Evolutionary conservation across 768 basidiomycete species (phyloP), one percentile per base, ranked within the genome.

Genomic region (Hygrophorus pudorinus): DNA sequence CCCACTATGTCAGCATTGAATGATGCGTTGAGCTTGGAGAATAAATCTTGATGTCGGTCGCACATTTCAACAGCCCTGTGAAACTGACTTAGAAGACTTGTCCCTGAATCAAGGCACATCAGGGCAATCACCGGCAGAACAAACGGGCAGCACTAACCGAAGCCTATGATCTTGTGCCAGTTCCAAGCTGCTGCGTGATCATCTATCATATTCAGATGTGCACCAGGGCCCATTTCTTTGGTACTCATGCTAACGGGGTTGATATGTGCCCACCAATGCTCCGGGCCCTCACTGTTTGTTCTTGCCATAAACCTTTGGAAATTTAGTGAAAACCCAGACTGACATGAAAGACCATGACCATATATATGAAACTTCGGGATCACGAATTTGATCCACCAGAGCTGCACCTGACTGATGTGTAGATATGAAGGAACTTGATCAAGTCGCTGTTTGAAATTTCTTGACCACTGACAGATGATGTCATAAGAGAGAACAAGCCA

Each of bases 401-500:
- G 12, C 45, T 8, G 4, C 2, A 4, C 13, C 7, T n/a, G 36
- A 21, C 18, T 39, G 49, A n/a, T n/a, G n/a, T n/a, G n/a, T n/a
- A n/a, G n/a, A n/a, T 12, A 49, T 46, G 30, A 1, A 11, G 46
- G 49, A 13, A 50, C 37, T n/a, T 20, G 29, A 7, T 13, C 5
- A 12, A 46, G 28, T 8, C 46, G 34, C 10, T 6, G 9, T 11
- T 13, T 5, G 37, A 48, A 34, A 24, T 48, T 49, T 16, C 29
- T 44, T 8, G 27, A 45, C 39, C 41, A 61, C 36, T 60, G 59
- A 36, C 57, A 61, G 5, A 41, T 48, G 27, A 59, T 61, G 46
- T 66, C 64, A 43, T 66, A 66, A 0, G 57, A 62, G 1, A 59
- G 21, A 7, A 50, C 39, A 5, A 62, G 29, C 9, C 20, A 27